A percentile compares a stretch with the other conserved stretches of the same genome.
Conservation (phyloP, 2,329 filamentous ascomycete genomes). For the Aureobasidium sp. region DNA sequence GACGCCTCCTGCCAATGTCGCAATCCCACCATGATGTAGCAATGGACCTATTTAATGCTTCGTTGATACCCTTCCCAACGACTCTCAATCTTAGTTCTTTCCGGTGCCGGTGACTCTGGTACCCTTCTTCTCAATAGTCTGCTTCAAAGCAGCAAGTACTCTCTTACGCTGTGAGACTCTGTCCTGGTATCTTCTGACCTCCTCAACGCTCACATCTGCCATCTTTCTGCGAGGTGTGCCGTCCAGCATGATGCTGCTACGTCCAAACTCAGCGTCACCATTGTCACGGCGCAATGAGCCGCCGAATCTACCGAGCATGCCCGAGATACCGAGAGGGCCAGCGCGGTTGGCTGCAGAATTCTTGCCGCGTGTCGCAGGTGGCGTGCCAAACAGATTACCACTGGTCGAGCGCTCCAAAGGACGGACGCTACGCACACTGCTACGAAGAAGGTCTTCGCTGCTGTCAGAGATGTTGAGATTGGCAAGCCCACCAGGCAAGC, state of each 20-base stretch:
- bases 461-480: slow-evolving; percentile 24
- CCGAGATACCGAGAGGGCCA: slow-evolving; percentile 30
- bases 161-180: slow-evolving; percentile 31
- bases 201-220: slow-evolving; percentile 35
- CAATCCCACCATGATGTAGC: neutral
- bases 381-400: slow-evolving; percentile 31
- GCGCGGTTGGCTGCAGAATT: slow-evolving; percentile 24
- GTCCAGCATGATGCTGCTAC: slow-evolving; percentile 20
- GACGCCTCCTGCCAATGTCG: neutral
- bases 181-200: slow-evolving; percentile 33
- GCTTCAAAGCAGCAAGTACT: slow-evolving; percentile 34
- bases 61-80: neutral
- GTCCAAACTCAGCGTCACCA: slow-evolving; percentile 12
- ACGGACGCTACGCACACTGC: slow-evolving; percentile 23
- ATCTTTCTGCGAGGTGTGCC: slow-evolving; percentile 31
- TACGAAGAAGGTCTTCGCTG: slow-evolving; percentile 29
- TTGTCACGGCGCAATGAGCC: slow-evolving; percentile 21
- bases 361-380: slow-evolving; percentile 27
- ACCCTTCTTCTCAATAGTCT: slow-evolving; percentile 19
- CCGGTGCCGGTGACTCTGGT: slow-evolving; percentile 14
- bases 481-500: slow-evolving; percentile 41
- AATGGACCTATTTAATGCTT: neutral
- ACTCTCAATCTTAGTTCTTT: neutral
- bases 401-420: slow-evolving; percentile 22
- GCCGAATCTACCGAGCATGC: slow-evolving; percentile 26